These are phyloP conservation scores for Kwoniella sp. DNA, from an alignment of 768 basidiomycete genomes.

Conservation along the genomic window DNA sequence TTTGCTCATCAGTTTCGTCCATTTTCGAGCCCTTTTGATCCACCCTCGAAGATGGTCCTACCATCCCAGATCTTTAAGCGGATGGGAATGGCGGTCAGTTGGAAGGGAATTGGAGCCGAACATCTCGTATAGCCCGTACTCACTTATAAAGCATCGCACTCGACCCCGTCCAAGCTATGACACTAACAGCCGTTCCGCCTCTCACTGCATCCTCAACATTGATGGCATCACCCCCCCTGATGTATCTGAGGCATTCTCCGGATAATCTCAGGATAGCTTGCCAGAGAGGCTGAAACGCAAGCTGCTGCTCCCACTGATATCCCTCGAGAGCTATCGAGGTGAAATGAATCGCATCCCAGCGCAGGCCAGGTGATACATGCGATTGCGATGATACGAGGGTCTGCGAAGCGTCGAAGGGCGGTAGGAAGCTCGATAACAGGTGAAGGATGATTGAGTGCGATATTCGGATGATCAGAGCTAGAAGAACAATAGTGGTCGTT, in stretches of 20 bases:
- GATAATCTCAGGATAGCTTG: constrained; percentile 62
- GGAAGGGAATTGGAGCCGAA: no score
- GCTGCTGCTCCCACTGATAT: constrained; percentile 73
- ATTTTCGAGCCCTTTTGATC: neutral
- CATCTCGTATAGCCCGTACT: constrained; percentile 28
- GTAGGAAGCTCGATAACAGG: constrained; percentile 11
- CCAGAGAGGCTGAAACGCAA: constrained; percentile 81
- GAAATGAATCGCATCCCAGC: constrained; percentile 92
- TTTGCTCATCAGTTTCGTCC: constrained; percentile 46
- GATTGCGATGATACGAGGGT: constrained; percentile 5
- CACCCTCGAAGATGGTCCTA: constrained; percentile 59
- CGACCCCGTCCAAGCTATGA: constrained; percentile 33
- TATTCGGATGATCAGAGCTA: constrained; percentile 24
- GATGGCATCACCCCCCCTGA: constrained; percentile 6
- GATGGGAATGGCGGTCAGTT: no score
- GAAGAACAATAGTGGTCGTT: constrained; percentile 1
- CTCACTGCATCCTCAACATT: constrained; percentile 29
- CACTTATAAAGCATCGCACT: constrained; percentile 53
- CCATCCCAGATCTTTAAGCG: constrained; percentile 28
- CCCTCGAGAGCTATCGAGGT: constrained; percentile 65
- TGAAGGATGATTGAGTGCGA: constrained; percentile 23
- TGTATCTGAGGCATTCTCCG: constrained; percentile 25
- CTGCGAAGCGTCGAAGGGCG: constrained; percentile 44
- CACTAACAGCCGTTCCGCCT: constrained; percentile 39
- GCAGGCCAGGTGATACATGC: constrained; percentile 58